phyloP scores from a whole-genome alignment of 495 filamentous ascomycete species.

The Cryomyces minteri region DNA sequence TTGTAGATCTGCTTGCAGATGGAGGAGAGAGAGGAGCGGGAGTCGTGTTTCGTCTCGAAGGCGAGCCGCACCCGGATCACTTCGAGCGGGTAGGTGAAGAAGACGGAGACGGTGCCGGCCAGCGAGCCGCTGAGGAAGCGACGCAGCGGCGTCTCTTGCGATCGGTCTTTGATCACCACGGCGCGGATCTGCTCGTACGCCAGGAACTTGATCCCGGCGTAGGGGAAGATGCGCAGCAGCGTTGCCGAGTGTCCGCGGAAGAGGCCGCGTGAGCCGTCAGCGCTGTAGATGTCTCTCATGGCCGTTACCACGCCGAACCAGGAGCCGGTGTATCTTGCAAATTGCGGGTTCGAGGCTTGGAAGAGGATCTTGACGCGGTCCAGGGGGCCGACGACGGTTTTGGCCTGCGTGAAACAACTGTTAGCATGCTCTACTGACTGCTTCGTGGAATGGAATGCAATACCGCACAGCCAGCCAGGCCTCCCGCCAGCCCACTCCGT shows the following conservation, averaged over 20 bases:
- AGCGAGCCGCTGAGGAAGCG: constrained; percentile 61
- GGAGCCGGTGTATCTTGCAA: constrained; percentile 73
- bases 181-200: constrained; percentile 90
- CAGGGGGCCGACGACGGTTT: constrained; percentile 87
- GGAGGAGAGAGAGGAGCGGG: constrained; percentile 41
- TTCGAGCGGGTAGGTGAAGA: constrained; percentile 90
- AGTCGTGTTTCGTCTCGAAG: constrained; percentile 65
- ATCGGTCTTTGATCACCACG: constrained; percentile 43
- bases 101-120: constrained; percentile 78
- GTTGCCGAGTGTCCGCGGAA: constrained; percentile 92
- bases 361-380: constrained; percentile 98
- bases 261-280: constrained; percentile 56
- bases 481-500: constrained; percentile 68
- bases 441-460: not conserved
- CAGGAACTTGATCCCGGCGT: constrained; percentile 92
- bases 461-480: constrained; percentile 45
- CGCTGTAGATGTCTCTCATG: constrained; percentile 61
- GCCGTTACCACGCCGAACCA: constrained; percentile 66
- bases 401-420: constrained; percentile 39
- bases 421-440: too few species aligned
- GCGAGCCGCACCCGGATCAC: constrained; percentile 82
- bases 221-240: constrained; percentile 86
- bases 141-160: constrained; percentile 64
- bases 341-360: constrained; percentile 86
- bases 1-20: constrained; percentile 74